Base-by-base conservation (phyloP, 2,329 filamentous ascomycete genomes). In the Curvularia eragrostidis region DNA sequence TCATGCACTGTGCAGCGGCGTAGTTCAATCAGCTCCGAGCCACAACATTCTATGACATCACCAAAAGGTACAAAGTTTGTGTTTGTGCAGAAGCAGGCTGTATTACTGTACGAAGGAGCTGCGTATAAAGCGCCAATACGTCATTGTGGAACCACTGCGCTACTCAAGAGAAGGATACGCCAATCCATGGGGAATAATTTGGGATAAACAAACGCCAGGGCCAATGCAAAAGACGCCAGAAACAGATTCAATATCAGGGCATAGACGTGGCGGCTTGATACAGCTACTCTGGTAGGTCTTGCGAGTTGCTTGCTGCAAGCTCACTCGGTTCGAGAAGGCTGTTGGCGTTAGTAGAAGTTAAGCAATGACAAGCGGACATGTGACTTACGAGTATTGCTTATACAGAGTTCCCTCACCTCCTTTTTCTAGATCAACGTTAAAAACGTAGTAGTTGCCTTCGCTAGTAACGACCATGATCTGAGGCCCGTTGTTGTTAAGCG, bases 381-480 rank as follows among this genome's bases (percentile, higher is more conserved):
- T n/a, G n/a, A 84, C 93, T 84, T 81, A 97, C 92, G 92, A 96
- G 75, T 93, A 97, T 74, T 96, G 91, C 76, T 96, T 96, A 51
- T 93, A 88, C 67, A 99, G 79, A 48, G 90, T 91, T 0, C 95
- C 95, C 78, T 99, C 95, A 23, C 95, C 95, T 18, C 95, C 95
- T 61, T 91, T 91, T 68, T 96, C 93, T 81, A 99, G 86, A 75
- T 99, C 93, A 53, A 99, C 93, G 64, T 91, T 94, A 78, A 94
- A 99, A 28, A 98, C 90, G 68, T 95, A 97, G 72, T 97, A 98
- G 23, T 89, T 89, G 9, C 95, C 95, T 74, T 99, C 95, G 68
- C 90, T 97, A 0, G 95, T 99, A 13, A 97, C 93, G 0, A 98
- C 91, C 93, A 99, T 98, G 48, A 99, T 91, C 70, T 98, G 93